A percentile compares a stretch with the other conserved stretches of the same genome.
phyloP scores from a whole-genome alignment of 495 filamentous ascomycete species.

The Talaromyces wortmannii region DNA sequence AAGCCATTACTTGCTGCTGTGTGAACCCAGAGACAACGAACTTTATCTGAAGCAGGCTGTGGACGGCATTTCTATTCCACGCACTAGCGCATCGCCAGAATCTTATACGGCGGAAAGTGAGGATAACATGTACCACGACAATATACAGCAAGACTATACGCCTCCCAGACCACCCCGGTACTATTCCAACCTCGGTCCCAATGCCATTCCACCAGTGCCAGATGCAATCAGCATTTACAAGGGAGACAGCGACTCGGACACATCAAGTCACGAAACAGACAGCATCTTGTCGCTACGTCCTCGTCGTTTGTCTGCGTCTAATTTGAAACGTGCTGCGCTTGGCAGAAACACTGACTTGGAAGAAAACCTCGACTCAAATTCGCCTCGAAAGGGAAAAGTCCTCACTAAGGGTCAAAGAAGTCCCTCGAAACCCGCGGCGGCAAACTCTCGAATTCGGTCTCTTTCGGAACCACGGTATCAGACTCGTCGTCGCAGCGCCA shows the following conservation, averaged over 20 bases:
- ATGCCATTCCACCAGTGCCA: not conserved
- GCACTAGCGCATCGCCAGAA: not conserved
- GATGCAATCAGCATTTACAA: not conserved
- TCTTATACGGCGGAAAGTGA: not conserved
- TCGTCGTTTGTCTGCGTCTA: not conserved
- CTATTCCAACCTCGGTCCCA: conserved; percentile 1
- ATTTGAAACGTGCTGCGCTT: not conserved
- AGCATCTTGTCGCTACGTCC: not conserved
- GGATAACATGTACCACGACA: not conserved
- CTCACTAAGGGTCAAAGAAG: not conserved
- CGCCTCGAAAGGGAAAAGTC: not conserved
- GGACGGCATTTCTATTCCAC: not conserved
- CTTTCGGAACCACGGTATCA: not conserved
- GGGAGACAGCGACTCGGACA: not conserved
- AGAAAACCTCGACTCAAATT: not conserved
- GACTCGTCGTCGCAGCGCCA: not conserved
- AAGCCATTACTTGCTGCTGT: not conserved
- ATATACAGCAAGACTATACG: not conserved
- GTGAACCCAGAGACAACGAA: not conserved
- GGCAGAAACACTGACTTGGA: not conserved
- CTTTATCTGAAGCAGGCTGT: not conserved
- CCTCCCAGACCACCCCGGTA: not conserved
- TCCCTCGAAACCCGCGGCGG: not conserved
- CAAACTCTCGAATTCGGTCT: not conserved
- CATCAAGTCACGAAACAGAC: not conserved